Evolutionary conservation across 108 stramenopile species (phyloP).

Genomic region (Aurantiochytrium sp.): DNA sequence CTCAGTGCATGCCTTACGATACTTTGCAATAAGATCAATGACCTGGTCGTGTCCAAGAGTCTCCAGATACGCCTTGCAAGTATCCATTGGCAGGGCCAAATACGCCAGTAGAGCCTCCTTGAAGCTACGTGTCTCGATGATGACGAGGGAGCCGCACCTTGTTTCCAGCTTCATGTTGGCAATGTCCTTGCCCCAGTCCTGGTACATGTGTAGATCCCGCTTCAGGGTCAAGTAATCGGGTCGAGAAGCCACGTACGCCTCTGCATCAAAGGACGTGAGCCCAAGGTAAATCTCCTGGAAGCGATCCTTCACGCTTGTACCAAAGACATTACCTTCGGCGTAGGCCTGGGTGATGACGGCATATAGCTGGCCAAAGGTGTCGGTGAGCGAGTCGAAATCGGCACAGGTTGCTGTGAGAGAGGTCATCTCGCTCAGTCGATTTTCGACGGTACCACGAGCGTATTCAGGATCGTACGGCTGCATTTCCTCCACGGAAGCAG

Average conservation of each 20-base stretch:
- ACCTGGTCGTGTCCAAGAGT: background rate
- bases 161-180: constrained; percentile 17
- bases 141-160: background rate
- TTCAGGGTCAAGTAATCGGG: background rate
- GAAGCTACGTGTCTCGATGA: background rate
- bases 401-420: background rate
- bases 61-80: background rate
- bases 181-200: background rate
- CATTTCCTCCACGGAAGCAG: background rate
- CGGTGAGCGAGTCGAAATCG: background rate
- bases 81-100: background rate
- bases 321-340: background rate
- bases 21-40: background rate
- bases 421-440: constrained; percentile 7
- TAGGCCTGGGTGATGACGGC: background rate
- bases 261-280: background rate
- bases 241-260: background rate
- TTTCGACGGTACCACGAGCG: background rate
- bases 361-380: background rate
- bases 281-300: background rate
- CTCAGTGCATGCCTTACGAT: background rate
- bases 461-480: background rate
- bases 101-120: background rate
- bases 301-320: background rate
- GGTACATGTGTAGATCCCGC: background rate